A percentile compares a stretch with the other conserved stretches of the same genome.
Conservation (phyloP, 352 stramenopile species). For the Phytophthora foliorum region DNA sequence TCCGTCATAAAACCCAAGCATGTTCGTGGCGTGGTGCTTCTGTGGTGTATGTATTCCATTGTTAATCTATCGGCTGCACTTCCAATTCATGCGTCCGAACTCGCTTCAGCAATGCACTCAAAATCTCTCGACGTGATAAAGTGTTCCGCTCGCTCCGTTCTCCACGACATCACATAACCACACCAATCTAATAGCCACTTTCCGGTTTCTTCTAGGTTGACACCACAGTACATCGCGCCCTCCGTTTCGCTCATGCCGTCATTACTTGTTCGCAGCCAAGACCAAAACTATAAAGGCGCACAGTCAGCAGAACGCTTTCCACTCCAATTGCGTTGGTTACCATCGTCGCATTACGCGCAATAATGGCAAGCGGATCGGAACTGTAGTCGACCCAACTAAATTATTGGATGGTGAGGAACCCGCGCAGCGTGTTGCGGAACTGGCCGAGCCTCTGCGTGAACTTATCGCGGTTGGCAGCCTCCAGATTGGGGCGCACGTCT, state of each 20-base stretch:
- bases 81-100: constrained; percentile 31
- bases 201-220: constrained; percentile 8
- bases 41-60: constrained; percentile 33
- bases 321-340: constrained; percentile 10
- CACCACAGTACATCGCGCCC: constrained; percentile 5
- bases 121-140: constrained; percentile 33
- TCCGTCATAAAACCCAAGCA: constrained; percentile 22
- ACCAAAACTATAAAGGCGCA: constrained; percentile 8
- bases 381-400: constrained; percentile 25
- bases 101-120: constrained; percentile 28
- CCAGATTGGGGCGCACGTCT: constrained; percentile 96
- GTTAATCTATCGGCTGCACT: constrained; percentile 48
- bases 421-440: constrained; percentile 95
- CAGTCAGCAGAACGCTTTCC: constrained; percentile 4
- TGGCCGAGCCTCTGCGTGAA: constrained; percentile 98
- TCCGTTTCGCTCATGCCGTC: background rate
- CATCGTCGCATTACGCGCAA: constrained; percentile 8
- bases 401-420: constrained; percentile 95
- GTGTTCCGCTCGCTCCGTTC: constrained; percentile 12
- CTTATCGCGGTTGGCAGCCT: constrained; percentile 97
- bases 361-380: constrained; percentile 3
- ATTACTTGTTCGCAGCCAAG: background rate
- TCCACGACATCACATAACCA: constrained; percentile 15
- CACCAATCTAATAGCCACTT: constrained; percentile 31
- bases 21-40: constrained; percentile 18